Conservation (phyloP, 371 early-diverging fungal species). For the Gilbertella persicaria region DNA sequence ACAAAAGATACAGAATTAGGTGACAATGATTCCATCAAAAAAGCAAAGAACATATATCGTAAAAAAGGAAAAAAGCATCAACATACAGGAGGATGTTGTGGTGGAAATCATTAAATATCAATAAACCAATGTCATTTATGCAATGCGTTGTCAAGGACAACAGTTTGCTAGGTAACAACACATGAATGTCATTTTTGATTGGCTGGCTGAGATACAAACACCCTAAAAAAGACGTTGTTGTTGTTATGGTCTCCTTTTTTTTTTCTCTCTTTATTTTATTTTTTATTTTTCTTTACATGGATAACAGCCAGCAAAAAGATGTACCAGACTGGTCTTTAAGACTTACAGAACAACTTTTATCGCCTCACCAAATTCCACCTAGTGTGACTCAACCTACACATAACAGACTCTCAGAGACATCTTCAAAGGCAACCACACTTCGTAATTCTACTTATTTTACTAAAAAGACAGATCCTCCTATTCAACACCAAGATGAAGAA, state of each 20-base stretch:
- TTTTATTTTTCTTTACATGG: too few species aligned
- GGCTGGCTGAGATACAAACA: too few species aligned
- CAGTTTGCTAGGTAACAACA: too few species aligned
- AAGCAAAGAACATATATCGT: conserved; percentile 40
- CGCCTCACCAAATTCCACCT: conserved; percentile 5
- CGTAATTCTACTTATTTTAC: neutral
- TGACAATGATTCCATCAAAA: conserved; percentile 48
- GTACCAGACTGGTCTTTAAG: conserved; percentile 18
- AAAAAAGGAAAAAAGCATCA: conserved; percentile 23
- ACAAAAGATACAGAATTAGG: conserved; percentile 50
- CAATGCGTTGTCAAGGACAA: too few species aligned
- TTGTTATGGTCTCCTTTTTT: too few species aligned
- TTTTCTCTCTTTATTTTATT: too few species aligned
- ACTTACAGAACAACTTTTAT: conserved; percentile 21
- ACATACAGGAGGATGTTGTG: conserved; percentile 24
- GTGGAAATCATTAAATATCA: conserved; percentile 17
- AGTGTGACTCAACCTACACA: conserved; percentile 7
- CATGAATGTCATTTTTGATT: too few species aligned
- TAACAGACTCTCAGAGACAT: conserved; percentile 13
- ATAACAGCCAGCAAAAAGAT: conserved; percentile 5
- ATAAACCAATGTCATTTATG: too few species aligned
- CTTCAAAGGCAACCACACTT: conserved; percentile 9
- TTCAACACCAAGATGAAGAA: neutral
- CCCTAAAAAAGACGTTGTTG: too few species aligned
- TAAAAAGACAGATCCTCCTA: neutral